Percentiles rank a stretch among this genome's conserved stretches.
These are phyloP conservation scores for Exophiala sp. DNA, from an alignment of 2,329 filamentous ascomycete genomes.

Conservation along the genomic window DNA sequence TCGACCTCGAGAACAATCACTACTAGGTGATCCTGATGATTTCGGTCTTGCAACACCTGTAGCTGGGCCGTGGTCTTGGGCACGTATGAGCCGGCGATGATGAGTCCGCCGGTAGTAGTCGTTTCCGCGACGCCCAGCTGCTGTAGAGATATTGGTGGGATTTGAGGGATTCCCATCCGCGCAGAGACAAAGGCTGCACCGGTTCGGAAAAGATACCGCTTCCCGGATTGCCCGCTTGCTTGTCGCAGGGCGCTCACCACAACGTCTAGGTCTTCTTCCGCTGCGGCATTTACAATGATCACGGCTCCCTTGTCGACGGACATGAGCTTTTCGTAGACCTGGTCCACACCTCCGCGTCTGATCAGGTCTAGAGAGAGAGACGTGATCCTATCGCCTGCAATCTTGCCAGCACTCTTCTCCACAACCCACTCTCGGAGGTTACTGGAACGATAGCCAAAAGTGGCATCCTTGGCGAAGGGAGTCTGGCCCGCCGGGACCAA, in stretches of 20 bases:
- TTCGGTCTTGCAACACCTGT: slow-evolving; percentile 38
- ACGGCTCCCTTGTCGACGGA: slow-evolving; percentile 37
- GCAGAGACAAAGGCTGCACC: slow-evolving; percentile 47
- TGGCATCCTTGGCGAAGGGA: slow-evolving; percentile 53
- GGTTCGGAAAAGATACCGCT: slow-evolving; percentile 44
- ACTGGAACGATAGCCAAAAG: slow-evolving; percentile 53
- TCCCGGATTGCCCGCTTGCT: slow-evolving; percentile 29
- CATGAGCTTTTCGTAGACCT: slow-evolving; percentile 40
- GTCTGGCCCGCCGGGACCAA: slow-evolving; percentile 50
- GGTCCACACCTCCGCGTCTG: slow-evolving; percentile 41
- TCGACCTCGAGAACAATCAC: slow-evolving; percentile 48
- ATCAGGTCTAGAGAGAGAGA: slow-evolving; percentile 48
- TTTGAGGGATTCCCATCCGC: slow-evolving; percentile 48
- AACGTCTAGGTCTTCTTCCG: slow-evolving; percentile 52
- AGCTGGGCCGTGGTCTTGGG: slow-evolving; percentile 55
- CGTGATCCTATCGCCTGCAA: slow-evolving; percentile 36
- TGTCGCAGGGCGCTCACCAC: no score
- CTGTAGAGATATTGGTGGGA: slow-evolving; percentile 46
- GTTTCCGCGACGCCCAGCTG: slow-evolving; percentile 36
- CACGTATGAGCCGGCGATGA: slow-evolving; percentile 54
- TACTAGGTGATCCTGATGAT: slow-evolving; percentile 44
- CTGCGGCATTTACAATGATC: slow-evolving; percentile 49
- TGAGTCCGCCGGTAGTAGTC: slow-evolving; percentile 42
- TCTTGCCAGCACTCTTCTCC: slow-evolving; percentile 48
- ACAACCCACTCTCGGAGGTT: slow-evolving; percentile 49